phyloP scores from a whole-genome alignment of 495 filamentous ascomycete species.

The Tuber microsphaerosporum region DNA sequence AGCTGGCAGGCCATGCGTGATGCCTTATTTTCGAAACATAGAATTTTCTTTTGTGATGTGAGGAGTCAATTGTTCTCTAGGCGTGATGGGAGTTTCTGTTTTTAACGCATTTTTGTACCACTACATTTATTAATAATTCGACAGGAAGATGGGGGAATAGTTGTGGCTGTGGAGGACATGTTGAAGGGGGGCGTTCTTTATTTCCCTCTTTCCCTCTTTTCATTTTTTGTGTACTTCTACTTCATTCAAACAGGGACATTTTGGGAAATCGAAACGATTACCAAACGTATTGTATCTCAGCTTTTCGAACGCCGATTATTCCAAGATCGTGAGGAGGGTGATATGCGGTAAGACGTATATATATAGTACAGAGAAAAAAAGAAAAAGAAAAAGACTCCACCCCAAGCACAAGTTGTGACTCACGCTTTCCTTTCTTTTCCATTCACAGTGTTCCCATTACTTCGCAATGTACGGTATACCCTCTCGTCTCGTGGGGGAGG shows the following conservation, averaged over 20 bases:
- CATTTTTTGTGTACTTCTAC: not conserved
- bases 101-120: not conserved
- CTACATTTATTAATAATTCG: not conserved
- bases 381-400: not conserved
- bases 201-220: not conserved
- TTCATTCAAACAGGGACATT: not conserved
- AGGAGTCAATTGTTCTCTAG: not conserved
- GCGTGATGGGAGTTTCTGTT: not conserved
- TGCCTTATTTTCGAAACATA: not conserved
- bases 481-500: not conserved
- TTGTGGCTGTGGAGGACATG: not conserved
- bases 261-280: not conserved
- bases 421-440: constrained; percentile 6
- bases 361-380: not conserved
- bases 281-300: not conserved
- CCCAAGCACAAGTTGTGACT: not conserved
- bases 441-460: not conserved
- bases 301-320: not conserved
- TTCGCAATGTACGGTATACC: constrained; percentile 1
- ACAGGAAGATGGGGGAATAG: not conserved
- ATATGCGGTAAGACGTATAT: not conserved
- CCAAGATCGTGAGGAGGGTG: not conserved
- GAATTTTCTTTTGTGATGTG: not conserved
- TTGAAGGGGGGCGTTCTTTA: not conserved
- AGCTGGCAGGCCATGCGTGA: not conserved